Evolutionary conservation across 148 eudicot genomes (phyloP), one percentile per base, ranked within the genome.

Genomic region (Rhododendron williamsianum): DNA sequence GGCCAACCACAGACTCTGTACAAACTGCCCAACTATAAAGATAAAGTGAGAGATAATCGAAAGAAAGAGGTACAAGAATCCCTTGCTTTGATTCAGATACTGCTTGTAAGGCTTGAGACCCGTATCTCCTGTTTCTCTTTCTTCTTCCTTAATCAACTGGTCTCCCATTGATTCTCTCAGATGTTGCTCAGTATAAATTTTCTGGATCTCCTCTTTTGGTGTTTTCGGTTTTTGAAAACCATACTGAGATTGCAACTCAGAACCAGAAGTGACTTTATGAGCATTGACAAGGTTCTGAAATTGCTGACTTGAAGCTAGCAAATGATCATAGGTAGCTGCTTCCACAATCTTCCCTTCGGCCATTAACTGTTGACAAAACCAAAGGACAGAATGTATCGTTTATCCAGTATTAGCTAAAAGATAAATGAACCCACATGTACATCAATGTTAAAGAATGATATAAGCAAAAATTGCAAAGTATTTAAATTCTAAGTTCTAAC

Each of bases 91-190:
- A 18, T 86, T 87, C 80, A 94, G 82, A 85, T 94, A 94, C 72
- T 91, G 89, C 1, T 85, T 35, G 84, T 92, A 94, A 30, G 94
- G 93, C 82, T 89, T 91, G 36, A 89, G 81, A 36, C 93, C 93
- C 7, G 73, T 88, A 74, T 91, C 89, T 82, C 97, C 97, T 36
- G 76, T 85, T 78, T 92, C 95, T 84, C 91, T 89, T 85, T 91
- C 95, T 89, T 94, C 97, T 77, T 88, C 60, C 83, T 93, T 88
- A 60, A 92, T 90, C 63, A 94, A 79, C 41, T 91, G 94, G 60
- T 90, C 95, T 63, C 89, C 89, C 21, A 35, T 6, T n/a, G 78
- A 30, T 15, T 43, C 73, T 67, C 63, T 63, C 21, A 67, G n/a
- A 58, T 86, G 81, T 81, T 86, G 86, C 33, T 87, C 65, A 7